These are phyloP conservation scores for Diutina pseudorugosa DNA, from an alignment of 1,139 yeast species.

Conservation along the genomic window DNA sequence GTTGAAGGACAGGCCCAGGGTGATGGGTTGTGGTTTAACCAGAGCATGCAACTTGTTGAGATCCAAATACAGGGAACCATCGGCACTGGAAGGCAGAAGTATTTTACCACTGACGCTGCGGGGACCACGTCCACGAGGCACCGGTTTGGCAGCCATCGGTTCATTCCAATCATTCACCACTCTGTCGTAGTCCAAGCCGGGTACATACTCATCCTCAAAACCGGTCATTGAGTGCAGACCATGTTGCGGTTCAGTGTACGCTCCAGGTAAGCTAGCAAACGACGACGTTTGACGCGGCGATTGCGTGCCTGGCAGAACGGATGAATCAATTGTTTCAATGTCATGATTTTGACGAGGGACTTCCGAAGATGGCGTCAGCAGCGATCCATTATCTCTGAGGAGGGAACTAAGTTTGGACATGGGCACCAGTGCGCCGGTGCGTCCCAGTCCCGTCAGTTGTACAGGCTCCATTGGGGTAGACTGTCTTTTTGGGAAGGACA, in stretches of 20 bases:
- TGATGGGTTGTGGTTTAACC: constrained; percentile 36
- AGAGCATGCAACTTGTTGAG: constrained; percentile 33
- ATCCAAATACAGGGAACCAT: constrained; percentile 23
- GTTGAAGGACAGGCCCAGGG: constrained; percentile 6
- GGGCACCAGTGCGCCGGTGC: background rate
- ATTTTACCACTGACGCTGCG: background rate
- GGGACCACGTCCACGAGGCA: constrained; percentile 4
- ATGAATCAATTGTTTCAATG: background rate
- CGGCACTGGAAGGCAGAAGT: background rate
- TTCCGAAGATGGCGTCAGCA: background rate
- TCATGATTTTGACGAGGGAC: background rate
- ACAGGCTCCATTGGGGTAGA: background rate
- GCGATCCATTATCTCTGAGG: background rate
- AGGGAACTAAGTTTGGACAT: constrained; percentile 1
- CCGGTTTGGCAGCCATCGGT: constrained; percentile 5
- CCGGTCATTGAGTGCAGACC: background rate
- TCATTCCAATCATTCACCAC: constrained; percentile 28
- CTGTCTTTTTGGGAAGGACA: background rate
- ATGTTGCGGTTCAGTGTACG: background rate
- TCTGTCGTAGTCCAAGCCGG: constrained; percentile 45
- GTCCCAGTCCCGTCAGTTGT: background rate
- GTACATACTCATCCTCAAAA: constrained; percentile 52
- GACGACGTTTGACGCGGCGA: background rate
- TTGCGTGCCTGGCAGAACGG: background rate
- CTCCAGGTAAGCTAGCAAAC: background rate